Conservation (phyloP, 2,329 filamentous ascomycete genomes). For the Stachybotrys chlorohalonatus region DNA sequence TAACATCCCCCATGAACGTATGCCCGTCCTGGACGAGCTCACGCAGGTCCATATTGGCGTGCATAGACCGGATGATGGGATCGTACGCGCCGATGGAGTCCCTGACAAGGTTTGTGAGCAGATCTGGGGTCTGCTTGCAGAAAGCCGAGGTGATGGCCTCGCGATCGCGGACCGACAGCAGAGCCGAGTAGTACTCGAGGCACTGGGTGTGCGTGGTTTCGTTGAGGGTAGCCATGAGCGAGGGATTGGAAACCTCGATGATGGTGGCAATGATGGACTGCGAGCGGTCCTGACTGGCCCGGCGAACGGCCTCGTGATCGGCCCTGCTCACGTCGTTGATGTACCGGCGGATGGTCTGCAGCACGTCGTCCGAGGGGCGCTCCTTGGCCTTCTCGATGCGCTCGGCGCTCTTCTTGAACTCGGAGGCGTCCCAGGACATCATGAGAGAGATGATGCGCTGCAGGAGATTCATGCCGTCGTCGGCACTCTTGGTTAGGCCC, state of each 20-base stretch:
- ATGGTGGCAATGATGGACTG: constrained; percentile 60
- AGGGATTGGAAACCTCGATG: constrained; percentile 43
- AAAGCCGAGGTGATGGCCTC: constrained; percentile 58
- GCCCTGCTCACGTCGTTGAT: constrained; percentile 35
- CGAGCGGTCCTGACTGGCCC: constrained; percentile 37
- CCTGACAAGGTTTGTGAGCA: constrained; percentile 59
- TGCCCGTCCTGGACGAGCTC: constrained; percentile 60
- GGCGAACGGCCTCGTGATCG: constrained; percentile 50
- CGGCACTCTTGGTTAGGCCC: constrained; percentile 58
- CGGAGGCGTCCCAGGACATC: constrained; percentile 61
- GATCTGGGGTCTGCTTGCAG: constrained; percentile 61
- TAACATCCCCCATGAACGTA: constrained; percentile 61
- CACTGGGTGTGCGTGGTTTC: constrained; percentile 55
- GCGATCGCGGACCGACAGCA: constrained; percentile 66
- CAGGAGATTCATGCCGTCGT: constrained; percentile 74
- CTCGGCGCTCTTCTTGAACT: constrained; percentile 56
- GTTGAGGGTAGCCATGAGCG: constrained; percentile 36
- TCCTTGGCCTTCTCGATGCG: constrained; percentile 56
- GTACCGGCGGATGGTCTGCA: constrained; percentile 52
- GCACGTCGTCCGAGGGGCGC: constrained; percentile 47
- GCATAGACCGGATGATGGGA: constrained; percentile 62
- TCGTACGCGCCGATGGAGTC: constrained; percentile 62
- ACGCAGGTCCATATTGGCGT: constrained; percentile 62
- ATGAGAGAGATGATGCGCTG: constrained; percentile 69
- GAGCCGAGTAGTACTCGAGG: constrained; percentile 60